Conservation (phyloP, 2,329 filamentous ascomycete species). For the Colletotrichum magnum region DNA sequence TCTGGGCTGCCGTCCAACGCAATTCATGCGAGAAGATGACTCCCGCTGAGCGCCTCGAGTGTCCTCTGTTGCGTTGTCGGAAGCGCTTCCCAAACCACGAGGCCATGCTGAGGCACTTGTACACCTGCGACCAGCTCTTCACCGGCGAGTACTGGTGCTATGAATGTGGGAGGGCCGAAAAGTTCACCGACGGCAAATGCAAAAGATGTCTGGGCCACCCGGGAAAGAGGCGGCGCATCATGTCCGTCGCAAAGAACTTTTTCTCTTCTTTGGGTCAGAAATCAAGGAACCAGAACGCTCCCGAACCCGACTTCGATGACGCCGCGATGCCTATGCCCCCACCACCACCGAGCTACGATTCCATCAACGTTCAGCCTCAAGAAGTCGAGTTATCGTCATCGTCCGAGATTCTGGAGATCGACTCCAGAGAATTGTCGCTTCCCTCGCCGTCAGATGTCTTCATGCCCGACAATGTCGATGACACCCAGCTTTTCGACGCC, state of each 20-base stretch:
- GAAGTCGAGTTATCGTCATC: conserved; percentile 63
- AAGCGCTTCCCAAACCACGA: conserved; percentile 66
- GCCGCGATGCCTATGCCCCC: conserved; percentile 36
- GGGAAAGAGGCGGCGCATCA: conserved; percentile 65
- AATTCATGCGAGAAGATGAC: conserved; percentile 65
- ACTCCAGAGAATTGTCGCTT: conserved; percentile 60
- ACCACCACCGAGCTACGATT: conserved; percentile 64
- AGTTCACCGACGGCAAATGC: conserved; percentile 66
- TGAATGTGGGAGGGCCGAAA: conserved; percentile 66
- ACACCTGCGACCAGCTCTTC: conserved; percentile 62
- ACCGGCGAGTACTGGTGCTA: conserved; percentile 70
- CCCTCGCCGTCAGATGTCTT: background rate
- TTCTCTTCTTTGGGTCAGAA: conserved; percentile 67
- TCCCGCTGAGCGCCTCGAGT: conserved; percentile 63
- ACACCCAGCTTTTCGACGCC: background rate
- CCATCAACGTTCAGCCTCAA: conserved; percentile 51
- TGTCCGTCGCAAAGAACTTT: conserved; percentile 68
- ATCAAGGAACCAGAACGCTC: conserved; percentile 53
- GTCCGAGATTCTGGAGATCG: conserved; percentile 67
- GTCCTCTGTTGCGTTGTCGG: conserved; percentile 66
- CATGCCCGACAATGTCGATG: background rate
- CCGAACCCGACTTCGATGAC: conserved; percentile 51
- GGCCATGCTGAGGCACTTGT: conserved; percentile 67
- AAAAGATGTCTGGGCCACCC: conserved; percentile 64
- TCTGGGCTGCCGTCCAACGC: conserved; percentile 69